Base-by-base conservation (phyloP, 2,329 filamentous ascomycete genomes). In the Penicillium psychrosexuale region DNA sequence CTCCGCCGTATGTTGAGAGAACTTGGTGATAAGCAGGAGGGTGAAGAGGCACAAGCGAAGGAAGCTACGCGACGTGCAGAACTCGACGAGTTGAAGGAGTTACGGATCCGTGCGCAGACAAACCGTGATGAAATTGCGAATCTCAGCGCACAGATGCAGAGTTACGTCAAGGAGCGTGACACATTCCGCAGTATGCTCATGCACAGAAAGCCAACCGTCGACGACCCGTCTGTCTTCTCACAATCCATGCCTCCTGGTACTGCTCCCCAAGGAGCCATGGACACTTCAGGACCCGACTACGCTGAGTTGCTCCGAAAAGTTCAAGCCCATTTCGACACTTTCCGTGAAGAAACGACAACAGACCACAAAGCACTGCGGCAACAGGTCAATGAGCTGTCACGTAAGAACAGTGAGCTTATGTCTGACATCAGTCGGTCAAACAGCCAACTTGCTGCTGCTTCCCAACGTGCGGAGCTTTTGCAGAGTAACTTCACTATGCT, bases 141-240 rank as follows among this genome's bases (percentile, higher is more conserved):
- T 12, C 87, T 96, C 61, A 85, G 88, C 40, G 85, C 88, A 30
- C 90, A 92, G 54, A 89, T 91, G 60, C 90, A 96, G 77, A 96
- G 90, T 71, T 96, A 96, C 72, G 91, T 94, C 70, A 90, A 91
- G 66, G 94, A 99, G 76, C 87, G 94, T 59, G 93, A 99, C 70
- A 97, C 97, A 84, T 97, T 97, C 86, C 87, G 93, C 22, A 91
- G 92, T 49, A 92, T 97, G 79, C 83, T 97, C 30, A 89, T 93
- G 62, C 89, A 94, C 59, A 82, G 85, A 55, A 84, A 85, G 17
- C 82, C 85, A 73, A 86, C 75, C 70, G 80, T 68, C 67, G 82
- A 68, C 69, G 83, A 70, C 39, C 81, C 83, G 15, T 86, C 86
- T 1, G 80, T 86, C 47, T 86, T 95, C 67, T 90, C 88, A 1